Evolutionary conservation across 2,329 filamentous ascomycete species (phyloP), one percentile per base, ranked within the genome.

Genomic region (Calonectria naviculata): DNA sequence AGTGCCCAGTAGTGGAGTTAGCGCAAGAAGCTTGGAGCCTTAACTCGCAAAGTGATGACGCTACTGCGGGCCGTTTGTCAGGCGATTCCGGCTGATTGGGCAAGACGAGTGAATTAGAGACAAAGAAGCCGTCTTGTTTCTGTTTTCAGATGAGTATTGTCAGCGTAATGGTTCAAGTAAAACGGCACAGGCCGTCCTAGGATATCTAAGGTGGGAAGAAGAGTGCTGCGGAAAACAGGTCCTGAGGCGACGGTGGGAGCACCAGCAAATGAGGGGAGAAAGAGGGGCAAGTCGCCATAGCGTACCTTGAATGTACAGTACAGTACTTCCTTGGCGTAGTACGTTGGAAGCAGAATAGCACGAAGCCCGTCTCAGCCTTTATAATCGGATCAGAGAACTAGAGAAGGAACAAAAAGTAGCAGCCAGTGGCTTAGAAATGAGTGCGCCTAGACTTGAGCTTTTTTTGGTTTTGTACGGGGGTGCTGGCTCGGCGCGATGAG

Each of bases 1-100:
- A 65, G 76, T 78, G 77, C 70, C 77, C 71, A 73, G 70, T 61
- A 65, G 76, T 78, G 77, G 77, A 78, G 76, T 77, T 79, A 74
- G 77, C 61, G 72, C 65, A 73, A 46, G 72, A 68, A 76, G 77
- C 77, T 79, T 76, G 73, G 70, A 72, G 65, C 62, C 72, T 70
- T 73, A 47, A 62, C 64, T 52, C 76, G 72, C 65, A 68, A 61
- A 75, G 73, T 71, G 72, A 79, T 79, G 77, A 77, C 77, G 77
- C 77, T 79, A 79, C 77, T 60, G 75, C 68, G 74, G 71, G 73
- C 71, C 71, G 75, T 38, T 58, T 67, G 74, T 78, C 76, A 74
- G 76, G 71, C 73, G 74, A 77, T 76, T 76, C 34, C 60, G 44
- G 31, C 31, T 36, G 71, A 78, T 75, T 78, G 75, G 73, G 65